Evolutionary conservation across 2,329 filamentous ascomycete genomes (phyloP).

Genomic region (Fusarium neocosmosporiellum): DNA sequence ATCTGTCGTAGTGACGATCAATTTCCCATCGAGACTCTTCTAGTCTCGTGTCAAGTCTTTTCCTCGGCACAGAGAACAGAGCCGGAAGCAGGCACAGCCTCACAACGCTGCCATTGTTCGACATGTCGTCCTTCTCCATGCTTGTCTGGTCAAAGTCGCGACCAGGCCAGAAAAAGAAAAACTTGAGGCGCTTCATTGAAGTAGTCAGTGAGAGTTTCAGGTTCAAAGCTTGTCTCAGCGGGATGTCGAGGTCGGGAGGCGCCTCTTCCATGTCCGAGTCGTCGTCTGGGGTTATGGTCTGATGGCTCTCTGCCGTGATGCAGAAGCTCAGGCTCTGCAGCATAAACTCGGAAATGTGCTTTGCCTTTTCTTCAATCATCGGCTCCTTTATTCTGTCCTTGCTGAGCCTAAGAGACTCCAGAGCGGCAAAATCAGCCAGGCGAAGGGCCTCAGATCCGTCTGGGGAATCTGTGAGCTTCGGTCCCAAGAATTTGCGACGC

Average conservation of each 20-base stretch:
- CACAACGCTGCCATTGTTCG: background rate
- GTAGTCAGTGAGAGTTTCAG: background rate
- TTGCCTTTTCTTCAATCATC: background rate
- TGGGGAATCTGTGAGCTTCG: background rate
- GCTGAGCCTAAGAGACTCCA: background rate
- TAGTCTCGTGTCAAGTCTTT: background rate
- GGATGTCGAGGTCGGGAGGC: background rate
- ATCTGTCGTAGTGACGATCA: background rate
- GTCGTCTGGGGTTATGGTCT: no score
- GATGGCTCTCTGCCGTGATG: background rate
- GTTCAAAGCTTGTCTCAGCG: background rate
- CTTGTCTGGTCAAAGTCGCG: background rate
- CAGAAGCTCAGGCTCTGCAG: background rate
- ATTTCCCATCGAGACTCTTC: background rate
- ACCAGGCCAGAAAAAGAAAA: background rate
- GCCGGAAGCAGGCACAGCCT: slow-evolving; percentile 1
- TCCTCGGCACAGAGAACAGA: background rate
- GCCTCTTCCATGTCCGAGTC: background rate
- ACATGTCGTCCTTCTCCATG: background rate
- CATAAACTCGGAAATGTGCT: background rate
- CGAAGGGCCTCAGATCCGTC: background rate
- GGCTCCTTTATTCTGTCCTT: background rate
- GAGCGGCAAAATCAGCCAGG: background rate
- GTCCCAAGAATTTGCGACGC: fast-evolving
- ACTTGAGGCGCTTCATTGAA: background rate